Conservation (phyloP, 768 basidiomycete species). For the Xanthoconium stramineum region DNA sequence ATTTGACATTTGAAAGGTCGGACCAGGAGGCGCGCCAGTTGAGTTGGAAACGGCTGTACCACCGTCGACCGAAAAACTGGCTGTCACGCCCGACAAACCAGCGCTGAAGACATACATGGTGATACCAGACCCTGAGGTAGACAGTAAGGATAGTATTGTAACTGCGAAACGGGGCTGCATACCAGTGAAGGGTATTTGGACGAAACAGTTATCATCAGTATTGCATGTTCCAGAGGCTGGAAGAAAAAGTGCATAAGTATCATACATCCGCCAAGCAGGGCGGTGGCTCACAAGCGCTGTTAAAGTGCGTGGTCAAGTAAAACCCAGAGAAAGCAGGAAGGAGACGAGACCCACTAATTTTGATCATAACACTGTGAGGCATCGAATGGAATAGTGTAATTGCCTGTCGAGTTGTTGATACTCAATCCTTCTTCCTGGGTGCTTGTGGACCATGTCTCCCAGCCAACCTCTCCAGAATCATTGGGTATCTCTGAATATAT, state of each 20-base stretch:
- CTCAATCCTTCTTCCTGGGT: conserved; percentile 1
- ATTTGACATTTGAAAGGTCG: conserved; percentile 21
- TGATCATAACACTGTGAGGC: conserved; percentile 21
- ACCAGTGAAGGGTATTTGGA: conserved; percentile 24
- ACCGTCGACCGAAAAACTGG: conserved; percentile 21
- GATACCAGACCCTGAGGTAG: conserved; percentile 22
- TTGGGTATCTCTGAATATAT: conserved; percentile 16
- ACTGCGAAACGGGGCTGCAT: background rate
- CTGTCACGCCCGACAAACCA: conserved; percentile 18
- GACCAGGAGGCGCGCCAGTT: conserved; percentile 1
- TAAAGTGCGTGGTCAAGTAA: background rate
- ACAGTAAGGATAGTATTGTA: background rate
- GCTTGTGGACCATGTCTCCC: conserved; percentile 7
- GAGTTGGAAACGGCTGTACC: conserved; percentile 1
- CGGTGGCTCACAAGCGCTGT: conserved; percentile 18
- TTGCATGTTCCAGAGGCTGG: conserved; percentile 16
- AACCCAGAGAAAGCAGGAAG: background rate
- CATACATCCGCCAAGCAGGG: background rate
- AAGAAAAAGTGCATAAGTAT: background rate
- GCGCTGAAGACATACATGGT: conserved; percentile 26
- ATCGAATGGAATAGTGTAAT: conserved; percentile 14
- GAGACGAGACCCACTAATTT: conserved; percentile 22
- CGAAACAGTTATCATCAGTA: conserved; percentile 8
- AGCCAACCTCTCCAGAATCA: conserved; percentile 3
- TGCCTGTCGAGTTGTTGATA: conserved; percentile 20